Base-by-base conservation (phyloP, 2,329 filamentous ascomycete species). In the Botryotinia calthae region DNA sequence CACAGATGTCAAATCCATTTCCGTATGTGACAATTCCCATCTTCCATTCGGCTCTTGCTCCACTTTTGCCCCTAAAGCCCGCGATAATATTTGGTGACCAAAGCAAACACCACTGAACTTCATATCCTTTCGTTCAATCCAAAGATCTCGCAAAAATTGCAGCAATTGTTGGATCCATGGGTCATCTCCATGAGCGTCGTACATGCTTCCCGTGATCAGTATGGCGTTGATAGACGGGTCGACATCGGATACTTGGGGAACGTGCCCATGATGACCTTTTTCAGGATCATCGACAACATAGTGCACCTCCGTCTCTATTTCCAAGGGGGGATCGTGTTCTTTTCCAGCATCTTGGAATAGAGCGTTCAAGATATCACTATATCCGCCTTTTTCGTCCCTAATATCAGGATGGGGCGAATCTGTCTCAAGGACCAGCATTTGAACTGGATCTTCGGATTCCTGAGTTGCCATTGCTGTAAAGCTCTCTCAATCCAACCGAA, bases 91-190 rank as follows among this genome's bases (percentile, higher is more conserved):
- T 83, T 97, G 93, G 81, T 97, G 94, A 8, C 94, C 94, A 81
- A 95, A 97, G 82, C 94, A 97, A 28, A 96, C 87, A n/a, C 93
- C 94, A n/a, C 97, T 86, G 28, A 95, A 83, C 54, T 89, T 87
- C 16, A 95, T 87, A 31, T 86, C 83, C 1, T 89, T 85, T 48
- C 86, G 84, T 75, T 91, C 87, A 18, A 85, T 84, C 48, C 93
- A 85, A 4, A 92, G 85, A 16, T 82, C 77, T 76, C 86, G 84
- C 0, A 87, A 88, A 78, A 90, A 97, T 1, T 89, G 88, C 28
- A 94, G 89, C 1, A 97, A 86, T 69, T 87, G 89, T 59, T 90
- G 76, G 75, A 96, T 95, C 94, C 93, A 97, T 0, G 90, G 87
- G 66, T 89, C 86, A 78, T 90, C 84, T 75, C 92, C 92, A 79